A percentile compares a stretch with the other conserved stretches of the same genome.
Evolutionary conservation across 2,329 filamentous ascomycete genomes (phyloP).

Genomic region (Aspergillus costaricaensis): DNA sequence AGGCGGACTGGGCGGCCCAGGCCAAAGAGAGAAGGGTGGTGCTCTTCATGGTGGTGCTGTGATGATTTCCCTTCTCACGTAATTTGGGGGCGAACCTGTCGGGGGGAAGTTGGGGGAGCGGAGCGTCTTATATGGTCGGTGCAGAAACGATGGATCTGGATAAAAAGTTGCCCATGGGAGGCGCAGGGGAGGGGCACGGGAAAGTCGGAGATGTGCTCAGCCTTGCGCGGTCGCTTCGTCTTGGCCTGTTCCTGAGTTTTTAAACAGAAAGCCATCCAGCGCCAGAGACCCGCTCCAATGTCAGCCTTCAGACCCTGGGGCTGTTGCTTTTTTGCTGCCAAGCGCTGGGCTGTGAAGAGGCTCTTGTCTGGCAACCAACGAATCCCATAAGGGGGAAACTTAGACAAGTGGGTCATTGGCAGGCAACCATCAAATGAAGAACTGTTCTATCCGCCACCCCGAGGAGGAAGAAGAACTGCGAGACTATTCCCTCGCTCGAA

Average conservation of each 20-base stretch:
- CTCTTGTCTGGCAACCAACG: background rate
- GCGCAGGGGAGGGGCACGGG: too few relatives aligned
- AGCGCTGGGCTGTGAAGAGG: background rate
- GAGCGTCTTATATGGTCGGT: too few relatives aligned
- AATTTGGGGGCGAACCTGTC: background rate
- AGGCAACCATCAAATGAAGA: background rate
- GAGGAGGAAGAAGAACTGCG: background rate
- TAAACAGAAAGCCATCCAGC: background rate
- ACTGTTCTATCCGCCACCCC: background rate
- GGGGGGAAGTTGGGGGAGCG: too few relatives aligned
- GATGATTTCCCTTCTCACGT: background rate
- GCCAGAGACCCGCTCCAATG: background rate
- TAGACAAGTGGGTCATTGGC: background rate
- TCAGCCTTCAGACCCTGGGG: too few relatives aligned
- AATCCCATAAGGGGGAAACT: background rate
- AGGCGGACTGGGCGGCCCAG: background rate
- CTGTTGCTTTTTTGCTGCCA: too few relatives aligned
- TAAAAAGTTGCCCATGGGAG: too few relatives aligned
- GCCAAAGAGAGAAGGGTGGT: constrained; percentile 8
- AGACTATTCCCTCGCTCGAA: background rate
- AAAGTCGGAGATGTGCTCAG: too few relatives aligned
- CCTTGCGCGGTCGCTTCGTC: too few relatives aligned
- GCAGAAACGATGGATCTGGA: too few relatives aligned
- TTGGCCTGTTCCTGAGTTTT: too few relatives aligned
- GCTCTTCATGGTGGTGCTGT: constrained; percentile 8